A percentile compares a stretch with the other conserved stretches of the same genome.
These are phyloP conservation scores for Floccularia luteovirens DNA, from an alignment of 768 basidiomycete species.

Conservation along the genomic window DNA sequence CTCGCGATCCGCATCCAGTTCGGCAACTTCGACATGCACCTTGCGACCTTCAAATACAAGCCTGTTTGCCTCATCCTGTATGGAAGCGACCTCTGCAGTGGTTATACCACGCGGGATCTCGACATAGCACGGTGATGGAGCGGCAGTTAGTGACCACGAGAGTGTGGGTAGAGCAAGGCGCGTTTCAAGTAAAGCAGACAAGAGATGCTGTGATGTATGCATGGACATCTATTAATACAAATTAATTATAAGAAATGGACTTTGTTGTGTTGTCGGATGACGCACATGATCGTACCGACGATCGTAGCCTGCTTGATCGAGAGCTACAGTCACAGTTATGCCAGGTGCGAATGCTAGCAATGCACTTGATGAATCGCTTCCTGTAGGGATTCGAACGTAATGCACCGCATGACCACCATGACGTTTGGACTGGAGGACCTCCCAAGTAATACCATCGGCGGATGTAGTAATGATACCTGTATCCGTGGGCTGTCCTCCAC, in stretches of 20 bases:
- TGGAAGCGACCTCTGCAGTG: conserved; percentile 45
- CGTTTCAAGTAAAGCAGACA: conserved; percentile 73
- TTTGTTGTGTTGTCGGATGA: too few species aligned
- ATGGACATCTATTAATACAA: conserved; percentile 56
- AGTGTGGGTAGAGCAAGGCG: conserved; percentile 60
- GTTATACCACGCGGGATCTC: conserved; percentile 69
- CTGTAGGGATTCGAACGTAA: conserved; percentile 46
- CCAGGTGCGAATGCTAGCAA: conserved; percentile 44
- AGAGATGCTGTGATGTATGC: conserved; percentile 80
- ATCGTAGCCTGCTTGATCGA: conserved; percentile 52
- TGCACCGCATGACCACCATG: conserved; percentile 72
- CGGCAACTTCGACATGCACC: conserved; percentile 71
- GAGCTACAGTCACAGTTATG: conserved; percentile 38
- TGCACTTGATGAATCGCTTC: conserved; percentile 31
- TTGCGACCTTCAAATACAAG: conserved; percentile 63
- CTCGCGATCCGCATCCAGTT: conserved; percentile 37
- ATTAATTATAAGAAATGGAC: not conserved
- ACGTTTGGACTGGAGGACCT: conserved; percentile 60
- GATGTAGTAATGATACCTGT: conserved; percentile 48
- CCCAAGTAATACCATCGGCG: conserved; percentile 38
- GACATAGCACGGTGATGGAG: conserved; percentile 66
- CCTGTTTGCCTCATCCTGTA: conserved; percentile 59
- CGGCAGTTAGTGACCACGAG: conserved; percentile 72
- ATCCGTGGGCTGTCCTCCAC: conserved; percentile 76
- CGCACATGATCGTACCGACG: conserved; percentile 71